Conservation (phyloP, 306 rosid genomes). For the Heteromeles arbutifolia region DNA sequence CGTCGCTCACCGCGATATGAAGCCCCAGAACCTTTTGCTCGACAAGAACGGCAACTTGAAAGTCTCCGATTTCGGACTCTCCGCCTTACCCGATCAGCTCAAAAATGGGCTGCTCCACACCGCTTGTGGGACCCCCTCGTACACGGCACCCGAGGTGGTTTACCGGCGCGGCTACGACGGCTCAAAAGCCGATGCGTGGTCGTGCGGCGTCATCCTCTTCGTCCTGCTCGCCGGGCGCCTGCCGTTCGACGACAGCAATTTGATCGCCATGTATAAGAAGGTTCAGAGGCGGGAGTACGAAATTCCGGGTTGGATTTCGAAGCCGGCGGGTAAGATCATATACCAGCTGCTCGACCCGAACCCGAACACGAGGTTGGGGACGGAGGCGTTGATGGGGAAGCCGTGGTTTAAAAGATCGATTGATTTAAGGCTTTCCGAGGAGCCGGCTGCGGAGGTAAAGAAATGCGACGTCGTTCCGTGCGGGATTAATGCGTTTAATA, state of each 20-base stretch:
- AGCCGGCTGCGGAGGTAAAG: neutral
- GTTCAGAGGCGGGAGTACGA: slow-evolving; percentile 50
- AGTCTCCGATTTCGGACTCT: slow-evolving; percentile 88
- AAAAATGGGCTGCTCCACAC: slow-evolving; percentile 72
- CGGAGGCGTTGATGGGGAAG: slow-evolving; percentile 30
- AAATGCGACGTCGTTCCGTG: neutral
- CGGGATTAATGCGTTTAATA: slow-evolving; percentile 75
- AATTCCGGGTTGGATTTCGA: slow-evolving; percentile 54
- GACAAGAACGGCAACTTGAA: slow-evolving; percentile 55
- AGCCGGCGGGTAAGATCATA: slow-evolving; percentile 47
- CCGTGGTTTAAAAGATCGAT: slow-evolving; percentile 55
- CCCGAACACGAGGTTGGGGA: slow-evolving; percentile 45
- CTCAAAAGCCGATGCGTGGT: slow-evolving; percentile 80
- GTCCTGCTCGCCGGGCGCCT: slow-evolving; percentile 60
- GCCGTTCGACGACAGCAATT: slow-evolving; percentile 61
- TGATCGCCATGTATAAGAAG: slow-evolving; percentile 54
- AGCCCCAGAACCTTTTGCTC: slow-evolving; percentile 83
- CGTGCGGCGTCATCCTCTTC: slow-evolving; percentile 78
- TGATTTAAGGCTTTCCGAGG: slow-evolving; percentile 15
- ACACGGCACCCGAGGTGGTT: slow-evolving; percentile 80
- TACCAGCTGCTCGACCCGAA: slow-evolving; percentile 67
- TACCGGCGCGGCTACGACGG: slow-evolving; percentile 67
- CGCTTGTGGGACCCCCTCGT: slow-evolving; percentile 90
- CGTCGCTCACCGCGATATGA: slow-evolving; percentile 79
- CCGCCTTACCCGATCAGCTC: slow-evolving; percentile 75